Base-by-base conservation (phyloP, 441 rosid genomes). In the Gossypium gossypioides region DNA sequence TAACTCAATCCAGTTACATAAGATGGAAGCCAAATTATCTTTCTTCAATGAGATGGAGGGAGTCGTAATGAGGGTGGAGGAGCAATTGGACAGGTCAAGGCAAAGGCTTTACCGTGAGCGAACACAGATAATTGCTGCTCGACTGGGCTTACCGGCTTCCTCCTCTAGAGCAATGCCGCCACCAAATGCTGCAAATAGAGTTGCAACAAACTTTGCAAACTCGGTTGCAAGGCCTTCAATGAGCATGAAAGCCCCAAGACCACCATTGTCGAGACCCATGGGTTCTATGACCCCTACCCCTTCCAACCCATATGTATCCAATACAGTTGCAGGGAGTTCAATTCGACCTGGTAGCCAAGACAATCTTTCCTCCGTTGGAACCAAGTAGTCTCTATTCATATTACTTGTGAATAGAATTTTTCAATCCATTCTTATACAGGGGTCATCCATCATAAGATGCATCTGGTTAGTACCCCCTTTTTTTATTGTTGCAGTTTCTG, bases 81-180 rank as follows among this genome's bases (percentile, higher is more conserved):
- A 95, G 84, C 99, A 92, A 69, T 81, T 95, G 80, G 98, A 95
- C 65, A 84, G 96, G 75, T 88, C 95, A 69, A 88, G 86, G 76
- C 98, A 92, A 81, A 86, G 85, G 75, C 93, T 92, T 51, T 92
- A 86, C 84, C 93, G 85, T 16, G 98, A 95, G 78, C 84, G 99
- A 68, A 90, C 92, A 46, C 97, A 92, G 81, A 95, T 95, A 81
- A 95, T 95, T 67, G 93, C 97, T 75, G 77, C 97, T 27, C 88
- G 97, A 69, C 96, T 92, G 19, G 95, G 96, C 67, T 69, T 82
- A 69, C 88, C 87, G 3, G 86, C 89, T 76, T 77, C 92, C 71
- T 76, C 91, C 37, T 86, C 97, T 22, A 86, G 93, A 78, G 71
- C 78, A 63, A 82, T 82, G 80, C 87, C 87, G 2, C 81, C 89